Percentiles rank a stretch among this genome's conserved stretches.
phyloP scores from a whole-genome alignment of 106 monocot species.

The Allium cepa region DNA sequence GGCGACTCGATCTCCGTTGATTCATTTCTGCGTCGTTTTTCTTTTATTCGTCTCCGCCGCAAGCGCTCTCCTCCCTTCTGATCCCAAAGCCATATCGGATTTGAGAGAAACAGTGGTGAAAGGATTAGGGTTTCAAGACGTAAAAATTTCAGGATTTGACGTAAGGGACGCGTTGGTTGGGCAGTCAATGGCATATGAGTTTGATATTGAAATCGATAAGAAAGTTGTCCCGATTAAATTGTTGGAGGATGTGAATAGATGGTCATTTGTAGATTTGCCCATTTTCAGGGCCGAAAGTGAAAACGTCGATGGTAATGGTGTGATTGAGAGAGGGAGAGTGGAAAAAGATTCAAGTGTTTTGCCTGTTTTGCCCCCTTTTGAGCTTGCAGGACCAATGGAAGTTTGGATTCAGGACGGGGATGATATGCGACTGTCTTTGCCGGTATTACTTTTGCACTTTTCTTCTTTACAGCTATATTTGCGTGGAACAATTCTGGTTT shows the following conservation, averaged over 20 bases:
- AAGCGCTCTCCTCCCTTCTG: conserved; percentile 20
- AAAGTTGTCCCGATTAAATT: conserved; percentile 68
- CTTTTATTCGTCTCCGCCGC: conserved; percentile 18
- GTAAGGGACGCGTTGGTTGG: conserved; percentile 66
- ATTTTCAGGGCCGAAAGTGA: conserved; percentile 27
- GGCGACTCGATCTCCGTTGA: conserved; percentile 18
- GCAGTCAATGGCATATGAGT: conserved; percentile 81
- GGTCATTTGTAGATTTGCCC: conserved; percentile 61
- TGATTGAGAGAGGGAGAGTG: conserved; percentile 24
- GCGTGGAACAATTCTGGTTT: no score
- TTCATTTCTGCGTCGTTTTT: conserved; percentile 17
- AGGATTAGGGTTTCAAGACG: conserved; percentile 50
- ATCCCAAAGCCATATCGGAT: conserved; percentile 65
- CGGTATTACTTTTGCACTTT: conserved; percentile 28
- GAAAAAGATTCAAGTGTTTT: conserved; percentile 13
- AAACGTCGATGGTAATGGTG: conserved; percentile 19
- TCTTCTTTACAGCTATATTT: no score
- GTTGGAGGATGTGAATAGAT: conserved; percentile 71
- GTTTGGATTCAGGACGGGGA: conserved; percentile 97
- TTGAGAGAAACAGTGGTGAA: conserved; percentile 70
- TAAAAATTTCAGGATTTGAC: conserved; percentile 78
- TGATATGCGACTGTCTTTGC: conserved; percentile 84
- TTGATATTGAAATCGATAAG: conserved; percentile 72
- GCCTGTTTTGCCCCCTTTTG: conserved; percentile 67
- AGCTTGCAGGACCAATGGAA: conserved; percentile 92